A percentile compares a stretch with the other conserved stretches of the same genome.
Conservation (phyloP, 768 basidiomycete genomes). For the Boletus sensibilis region DNA sequence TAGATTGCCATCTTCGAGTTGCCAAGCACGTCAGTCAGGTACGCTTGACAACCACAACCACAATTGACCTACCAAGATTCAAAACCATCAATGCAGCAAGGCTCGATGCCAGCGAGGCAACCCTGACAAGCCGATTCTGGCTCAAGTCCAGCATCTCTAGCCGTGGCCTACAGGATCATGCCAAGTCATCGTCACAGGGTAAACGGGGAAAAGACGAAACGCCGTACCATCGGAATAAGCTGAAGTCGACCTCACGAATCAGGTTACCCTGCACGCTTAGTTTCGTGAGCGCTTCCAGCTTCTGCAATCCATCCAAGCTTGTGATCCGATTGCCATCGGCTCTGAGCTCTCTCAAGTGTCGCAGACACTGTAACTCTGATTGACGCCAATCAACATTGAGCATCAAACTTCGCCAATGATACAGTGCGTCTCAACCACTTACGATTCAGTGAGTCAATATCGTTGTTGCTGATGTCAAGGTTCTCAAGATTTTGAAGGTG, state of each 20-base stretch:
- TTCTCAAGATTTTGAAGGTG: conserved; percentile 85
- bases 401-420: background rate
- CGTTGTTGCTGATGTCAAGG: conserved; percentile 88
- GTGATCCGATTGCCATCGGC: conserved; percentile 85
- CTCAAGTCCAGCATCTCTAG: conserved; percentile 84
- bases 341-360: conserved; percentile 83
- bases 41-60: conserved; percentile 9
- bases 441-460: conserved; percentile 86
- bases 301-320: conserved; percentile 71
- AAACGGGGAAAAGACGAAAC: conserved; percentile 6
- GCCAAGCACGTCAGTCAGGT: conserved; percentile 17
- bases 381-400: conserved; percentile 9
- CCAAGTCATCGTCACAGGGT: conserved; percentile 12
- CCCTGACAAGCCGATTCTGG: conserved; percentile 61
- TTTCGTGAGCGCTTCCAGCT: conserved; percentile 79
- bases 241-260: conserved; percentile 61
- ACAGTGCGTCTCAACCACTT: conserved; percentile 35
- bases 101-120: conserved; percentile 57
- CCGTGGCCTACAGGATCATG: conserved; percentile 40
- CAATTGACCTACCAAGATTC: conserved; percentile 72
- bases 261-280: conserved; percentile 78
- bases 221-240: conserved; percentile 61
- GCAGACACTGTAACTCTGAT: conserved; percentile 79
- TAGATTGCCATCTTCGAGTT: conserved; percentile 65
- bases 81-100: conserved; percentile 66